Evolutionary conservation across 2,329 filamentous ascomycete genomes (phyloP).

Genomic region (Trichophyton simii): DNA sequence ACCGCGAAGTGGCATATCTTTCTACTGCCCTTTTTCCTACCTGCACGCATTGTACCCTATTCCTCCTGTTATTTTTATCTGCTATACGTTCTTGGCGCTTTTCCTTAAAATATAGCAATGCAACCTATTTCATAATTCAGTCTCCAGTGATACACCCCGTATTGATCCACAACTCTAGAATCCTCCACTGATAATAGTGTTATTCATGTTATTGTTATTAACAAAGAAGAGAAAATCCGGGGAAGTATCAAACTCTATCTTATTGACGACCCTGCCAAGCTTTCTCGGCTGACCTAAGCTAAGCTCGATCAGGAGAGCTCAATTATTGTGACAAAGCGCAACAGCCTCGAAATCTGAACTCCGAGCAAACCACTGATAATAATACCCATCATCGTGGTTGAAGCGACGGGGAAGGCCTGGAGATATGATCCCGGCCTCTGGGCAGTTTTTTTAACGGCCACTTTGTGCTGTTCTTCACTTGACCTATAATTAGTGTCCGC

Average conservation of each 20-base stretch:
- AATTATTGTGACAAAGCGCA: not conserved
- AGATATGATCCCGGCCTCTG: not conserved
- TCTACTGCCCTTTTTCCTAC: not conserved
- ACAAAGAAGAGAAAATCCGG: not conserved
- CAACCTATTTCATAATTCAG: conserved; percentile 2
- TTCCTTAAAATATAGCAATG: conserved; percentile 2
- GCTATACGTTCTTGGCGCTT: conserved; percentile 5
- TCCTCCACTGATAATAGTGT: too few species aligned
- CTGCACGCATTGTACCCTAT: not conserved
- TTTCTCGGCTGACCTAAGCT: not conserved
- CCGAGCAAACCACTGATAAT: not conserved
- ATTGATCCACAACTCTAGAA: too few species aligned
- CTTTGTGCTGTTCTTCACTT: not conserved
- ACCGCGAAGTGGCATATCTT: not conserved
- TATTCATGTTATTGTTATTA: too few species aligned
- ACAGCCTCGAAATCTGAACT: not conserved
- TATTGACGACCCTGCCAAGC: not conserved
- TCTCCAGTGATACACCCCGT: not conserved
- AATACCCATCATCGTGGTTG: not conserved
- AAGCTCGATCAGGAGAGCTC: not conserved
- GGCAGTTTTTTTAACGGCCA: not conserved
- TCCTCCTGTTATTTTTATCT: conserved; percentile 1
- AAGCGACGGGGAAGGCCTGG: not conserved
- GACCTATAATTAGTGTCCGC: too few species aligned
- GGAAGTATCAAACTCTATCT: not conserved